A percentile compares a stretch with the other conserved stretches of the same genome.
These are phyloP conservation scores for Spiromastix sp. DNA, from an alignment of 2,329 filamentous ascomycete genomes.

Conservation along the genomic window DNA sequence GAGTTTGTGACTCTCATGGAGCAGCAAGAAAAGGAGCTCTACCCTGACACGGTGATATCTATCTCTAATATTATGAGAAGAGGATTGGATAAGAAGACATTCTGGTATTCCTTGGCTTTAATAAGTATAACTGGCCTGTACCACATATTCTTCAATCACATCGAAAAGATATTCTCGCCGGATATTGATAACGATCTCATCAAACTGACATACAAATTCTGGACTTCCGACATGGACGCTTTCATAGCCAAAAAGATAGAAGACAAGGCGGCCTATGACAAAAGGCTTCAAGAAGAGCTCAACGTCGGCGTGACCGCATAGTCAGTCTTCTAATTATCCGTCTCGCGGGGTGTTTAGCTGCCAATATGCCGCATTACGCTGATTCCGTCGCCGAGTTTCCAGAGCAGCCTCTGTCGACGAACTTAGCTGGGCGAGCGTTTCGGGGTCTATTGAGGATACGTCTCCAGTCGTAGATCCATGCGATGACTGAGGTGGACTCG, in stretches of 20 bases:
- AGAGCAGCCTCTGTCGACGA: not conserved
- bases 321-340: not conserved
- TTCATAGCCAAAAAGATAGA: not conserved
- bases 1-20: constrained; percentile 7
- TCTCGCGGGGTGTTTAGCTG: not conserved
- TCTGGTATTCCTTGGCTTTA: constrained; percentile 5
- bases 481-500: too few relatives aligned
- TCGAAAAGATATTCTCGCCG: not conserved
- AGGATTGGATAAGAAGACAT: constrained; percentile 2
- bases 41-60: not conserved
- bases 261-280: constrained; percentile 1
- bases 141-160: constrained; percentile 1
- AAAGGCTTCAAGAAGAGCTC: not conserved
- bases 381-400: too few relatives aligned
- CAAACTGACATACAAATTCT: constrained; percentile 14
- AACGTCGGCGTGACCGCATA: not conserved
- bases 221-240: constrained; percentile 9
- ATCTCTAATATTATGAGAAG: not conserved
- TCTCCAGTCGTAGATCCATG: not conserved
- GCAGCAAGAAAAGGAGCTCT: constrained; percentile 3
- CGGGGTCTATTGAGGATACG: not conserved
- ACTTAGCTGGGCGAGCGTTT: not conserved
- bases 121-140: not conserved
- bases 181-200: not conserved
- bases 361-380: not conserved